Conservation (phyloP, 352 stramenopile genomes). For the Blastocystis sp. region DNA sequence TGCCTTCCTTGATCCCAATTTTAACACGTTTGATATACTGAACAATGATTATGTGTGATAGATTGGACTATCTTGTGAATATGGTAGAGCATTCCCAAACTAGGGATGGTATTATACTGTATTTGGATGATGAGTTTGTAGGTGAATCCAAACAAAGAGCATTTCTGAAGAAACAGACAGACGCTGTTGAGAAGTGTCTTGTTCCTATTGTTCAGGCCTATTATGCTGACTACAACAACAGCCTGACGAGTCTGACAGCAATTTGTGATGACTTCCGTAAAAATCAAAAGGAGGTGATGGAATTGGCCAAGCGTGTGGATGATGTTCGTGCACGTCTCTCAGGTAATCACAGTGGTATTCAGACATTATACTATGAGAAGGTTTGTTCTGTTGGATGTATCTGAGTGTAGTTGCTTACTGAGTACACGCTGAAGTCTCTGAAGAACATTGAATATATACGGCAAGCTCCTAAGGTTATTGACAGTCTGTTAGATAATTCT, state of each 20-base stretch:
- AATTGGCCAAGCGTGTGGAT: slow-evolving; percentile 1
- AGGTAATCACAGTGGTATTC: slow-evolving; percentile 10
- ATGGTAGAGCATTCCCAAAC: slow-evolving; percentile 35
- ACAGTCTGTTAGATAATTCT: slow-evolving; percentile 1
- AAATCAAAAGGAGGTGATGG: slow-evolving; percentile 51
- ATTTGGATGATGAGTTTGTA: not conserved
- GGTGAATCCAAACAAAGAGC: slow-evolving; percentile 10
- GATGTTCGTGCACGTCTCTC: slow-evolving; percentile 6
- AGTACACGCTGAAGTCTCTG: slow-evolving; percentile 60
- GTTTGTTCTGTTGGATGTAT: not conserved
- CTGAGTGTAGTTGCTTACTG: slow-evolving; percentile 10
- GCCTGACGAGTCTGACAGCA: slow-evolving; percentile 11
- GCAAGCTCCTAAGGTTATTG: slow-evolving; percentile 34
- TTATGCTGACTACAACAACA: slow-evolving; percentile 62
- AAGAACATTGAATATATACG: slow-evolving; percentile 67
- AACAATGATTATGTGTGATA: not conserved
- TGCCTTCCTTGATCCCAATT: slow-evolving; percentile 44
- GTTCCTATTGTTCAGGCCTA: slow-evolving; percentile 48
- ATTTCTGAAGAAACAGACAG: slow-evolving; percentile 55
- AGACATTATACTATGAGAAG: slow-evolving; percentile 57
- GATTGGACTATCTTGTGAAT: slow-evolving; percentile 46
- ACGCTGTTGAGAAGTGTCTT: slow-evolving; percentile 47
- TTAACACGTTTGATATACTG: slow-evolving; percentile 36
- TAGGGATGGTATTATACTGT: not conserved
- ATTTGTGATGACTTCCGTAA: slow-evolving; percentile 64